phyloP scores from a whole-genome alignment of 2,329 filamentous ascomycete species.

The Coniella vitis region DNA sequence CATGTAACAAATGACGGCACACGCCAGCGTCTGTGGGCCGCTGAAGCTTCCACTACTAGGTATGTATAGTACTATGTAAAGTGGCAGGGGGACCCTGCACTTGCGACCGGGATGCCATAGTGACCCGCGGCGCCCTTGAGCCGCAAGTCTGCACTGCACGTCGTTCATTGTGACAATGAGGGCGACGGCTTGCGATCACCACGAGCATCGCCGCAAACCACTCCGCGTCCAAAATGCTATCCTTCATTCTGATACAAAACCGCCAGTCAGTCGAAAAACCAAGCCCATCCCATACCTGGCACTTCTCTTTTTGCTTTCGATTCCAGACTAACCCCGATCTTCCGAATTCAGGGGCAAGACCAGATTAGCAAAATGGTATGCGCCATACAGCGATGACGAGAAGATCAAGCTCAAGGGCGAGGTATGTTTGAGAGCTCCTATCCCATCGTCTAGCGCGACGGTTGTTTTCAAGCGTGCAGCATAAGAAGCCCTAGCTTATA shows the following conservation, averaged over 20 bases:
- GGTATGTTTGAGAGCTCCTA: constrained; percentile 38
- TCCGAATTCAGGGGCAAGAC: constrained; percentile 74
- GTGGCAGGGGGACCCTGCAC: constrained; percentile 3
- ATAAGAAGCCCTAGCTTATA: too few relatives aligned
- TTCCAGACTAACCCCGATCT: constrained; percentile 3
- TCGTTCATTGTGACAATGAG: too few relatives aligned
- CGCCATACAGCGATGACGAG: constrained; percentile 95
- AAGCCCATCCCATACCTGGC: too few relatives aligned
- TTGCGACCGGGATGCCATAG: constrained; percentile 4
- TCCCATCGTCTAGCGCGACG: too few relatives aligned
- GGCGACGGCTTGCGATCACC: constrained; percentile 1
- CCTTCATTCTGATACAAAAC: constrained; percentile 86
- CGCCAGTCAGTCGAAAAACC: constrained; percentile 62
- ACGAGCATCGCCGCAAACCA: constrained; percentile 2
- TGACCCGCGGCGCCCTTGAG: constrained; percentile 4
- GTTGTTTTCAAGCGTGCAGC: too few relatives aligned
- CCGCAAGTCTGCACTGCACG: constrained; percentile 9
- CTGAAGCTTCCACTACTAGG: constrained; percentile 4
- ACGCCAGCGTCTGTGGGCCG: not conserved
- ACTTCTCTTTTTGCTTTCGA: not conserved
- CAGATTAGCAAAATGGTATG: constrained; percentile 97
- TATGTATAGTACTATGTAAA: too few relatives aligned
- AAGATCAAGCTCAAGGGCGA: constrained; percentile 99
- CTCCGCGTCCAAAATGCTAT: constrained; percentile 49
- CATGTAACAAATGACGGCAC: not conserved